Percentiles rank a stretch among this genome's conserved stretches.
Conservation (phyloP, 2,329 filamentous ascomycete species). For the Lasiodiplodia citricola region DNA sequence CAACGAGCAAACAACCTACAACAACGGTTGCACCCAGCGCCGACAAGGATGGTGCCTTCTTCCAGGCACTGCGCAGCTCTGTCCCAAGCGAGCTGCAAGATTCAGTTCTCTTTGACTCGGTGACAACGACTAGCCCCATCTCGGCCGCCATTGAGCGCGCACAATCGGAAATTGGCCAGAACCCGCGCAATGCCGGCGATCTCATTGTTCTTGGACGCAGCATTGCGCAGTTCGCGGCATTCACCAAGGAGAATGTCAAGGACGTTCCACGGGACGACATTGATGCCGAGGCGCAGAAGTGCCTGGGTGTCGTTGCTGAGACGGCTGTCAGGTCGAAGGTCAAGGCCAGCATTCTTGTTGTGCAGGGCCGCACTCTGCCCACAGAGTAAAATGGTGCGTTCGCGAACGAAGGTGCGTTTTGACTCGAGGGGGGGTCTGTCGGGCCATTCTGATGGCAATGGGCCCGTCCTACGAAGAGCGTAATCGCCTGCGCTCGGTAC, state of each 20-base stretch:
- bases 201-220: constrained; percentile 70
- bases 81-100: constrained; percentile 56
- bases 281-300: constrained; percentile 49
- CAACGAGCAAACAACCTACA: constrained; percentile 26
- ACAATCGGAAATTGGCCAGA: constrained; percentile 63
- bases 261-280: constrained; percentile 36
- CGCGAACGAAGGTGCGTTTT: not conserved
- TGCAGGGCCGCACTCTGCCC: constrained; percentile 57
- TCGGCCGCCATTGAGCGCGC: constrained; percentile 60
- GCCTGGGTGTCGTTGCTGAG: constrained; percentile 64
- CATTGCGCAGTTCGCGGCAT: constrained; percentile 28
- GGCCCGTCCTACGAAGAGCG: not conserved
- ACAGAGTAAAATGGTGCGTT: not conserved
- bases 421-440: not conserved
- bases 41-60: constrained; percentile 60
- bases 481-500: no score
- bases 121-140: constrained; percentile 44
- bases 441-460: not conserved
- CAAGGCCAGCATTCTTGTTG: constrained; percentile 71
- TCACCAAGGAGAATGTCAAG: constrained; percentile 30
- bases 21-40: constrained; percentile 20
- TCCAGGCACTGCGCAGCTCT: constrained; percentile 62
- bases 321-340: constrained; percentile 63
- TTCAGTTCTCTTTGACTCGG: constrained; percentile 64
- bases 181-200: constrained; percentile 70